phyloP scores from a whole-genome alignment of 176 grass and related monocot genomes.

The Canna indica region DNA sequence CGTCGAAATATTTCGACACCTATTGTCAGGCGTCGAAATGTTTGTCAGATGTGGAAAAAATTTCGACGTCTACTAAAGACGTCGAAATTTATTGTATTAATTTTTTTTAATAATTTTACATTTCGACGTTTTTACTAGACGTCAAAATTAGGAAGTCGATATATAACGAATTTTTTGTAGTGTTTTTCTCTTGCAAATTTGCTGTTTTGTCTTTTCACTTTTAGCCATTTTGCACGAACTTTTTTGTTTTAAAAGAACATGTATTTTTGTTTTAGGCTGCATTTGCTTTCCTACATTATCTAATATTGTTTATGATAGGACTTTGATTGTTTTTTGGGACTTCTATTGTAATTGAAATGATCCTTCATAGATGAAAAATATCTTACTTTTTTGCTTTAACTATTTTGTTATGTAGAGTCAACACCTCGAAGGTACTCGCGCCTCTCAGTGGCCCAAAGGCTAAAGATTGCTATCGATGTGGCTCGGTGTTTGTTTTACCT shows the following conservation, averaged over 20 bases:
- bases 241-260: neutral
- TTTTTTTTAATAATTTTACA: too few species aligned
- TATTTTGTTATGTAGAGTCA: conserved; percentile 49
- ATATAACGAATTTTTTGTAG: too few species aligned
- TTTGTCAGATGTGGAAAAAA: too few species aligned
- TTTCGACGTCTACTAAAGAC: too few species aligned
- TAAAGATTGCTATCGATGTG: conserved; percentile 72
- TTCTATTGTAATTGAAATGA: neutral
- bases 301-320: neutral
- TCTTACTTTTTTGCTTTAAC: neutral
- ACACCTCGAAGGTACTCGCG: conserved; percentile 93
- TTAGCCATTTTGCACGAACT: neutral
- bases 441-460: conserved; percentile 60
- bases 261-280: neutral
- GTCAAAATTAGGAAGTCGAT: too few species aligned
- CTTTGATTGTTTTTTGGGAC: too few species aligned
- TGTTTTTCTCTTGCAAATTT: neutral
- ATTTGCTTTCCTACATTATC: neutral
- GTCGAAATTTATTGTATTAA: too few species aligned
- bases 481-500: conserved; percentile 64
- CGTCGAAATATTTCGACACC: too few species aligned
- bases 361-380: neutral
- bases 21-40: too few species aligned
- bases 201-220: neutral
- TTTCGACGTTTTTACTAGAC: too few species aligned